Conservation (phyloP, 2,329 filamentous ascomycete species). For the Bipolaris cookei region DNA sequence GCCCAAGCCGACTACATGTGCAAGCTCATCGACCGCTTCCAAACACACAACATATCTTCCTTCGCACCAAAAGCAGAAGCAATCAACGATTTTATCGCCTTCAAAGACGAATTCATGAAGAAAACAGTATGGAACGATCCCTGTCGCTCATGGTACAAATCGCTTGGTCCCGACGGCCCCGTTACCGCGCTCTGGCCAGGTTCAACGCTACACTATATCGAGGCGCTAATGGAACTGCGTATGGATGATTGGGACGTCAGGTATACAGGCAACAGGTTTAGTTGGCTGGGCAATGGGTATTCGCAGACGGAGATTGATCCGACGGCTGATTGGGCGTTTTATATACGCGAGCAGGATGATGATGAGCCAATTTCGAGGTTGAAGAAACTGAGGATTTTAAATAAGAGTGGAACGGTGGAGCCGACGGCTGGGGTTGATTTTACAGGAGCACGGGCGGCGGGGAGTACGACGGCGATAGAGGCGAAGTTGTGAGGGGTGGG, state of each 20-base stretch:
- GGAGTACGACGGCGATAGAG: conserved; percentile 4
- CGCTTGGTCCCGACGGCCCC: conserved; percentile 39
- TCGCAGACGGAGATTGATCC: conserved; percentile 44
- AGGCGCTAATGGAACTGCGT: conserved; percentile 54
- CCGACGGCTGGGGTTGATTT: conserved; percentile 23
- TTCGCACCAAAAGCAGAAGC: conserved; percentile 54
- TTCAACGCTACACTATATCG: conserved; percentile 58
- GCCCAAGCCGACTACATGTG: conserved; percentile 59
- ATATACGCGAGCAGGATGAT: conserved; percentile 45
- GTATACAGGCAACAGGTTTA: conserved; percentile 47
- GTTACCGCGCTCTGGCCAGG: conserved; percentile 55
- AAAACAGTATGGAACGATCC: conserved; percentile 55
- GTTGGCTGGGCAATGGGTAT: conserved; percentile 50
- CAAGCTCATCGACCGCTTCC: conserved; percentile 58
- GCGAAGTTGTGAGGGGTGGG: conserved; percentile 23
- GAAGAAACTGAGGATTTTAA: conserved; percentile 38
- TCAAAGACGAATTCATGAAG: conserved; percentile 56
- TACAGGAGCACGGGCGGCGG: conserved; percentile 14
- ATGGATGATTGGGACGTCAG: conserved; percentile 57
- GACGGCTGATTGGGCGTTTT: conserved; percentile 47
- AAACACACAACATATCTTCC: conserved; percentile 56
- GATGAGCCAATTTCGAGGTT: conserved; percentile 38
- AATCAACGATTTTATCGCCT: conserved; percentile 59
- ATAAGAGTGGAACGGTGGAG: conserved; percentile 40
- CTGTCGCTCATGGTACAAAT: conserved; percentile 55